A percentile compares a stretch with the other conserved stretches of the same genome.
phyloP scores from a whole-genome alignment of 1,284 basidiomycete genomes.

The Mixia osmundae region DNA sequence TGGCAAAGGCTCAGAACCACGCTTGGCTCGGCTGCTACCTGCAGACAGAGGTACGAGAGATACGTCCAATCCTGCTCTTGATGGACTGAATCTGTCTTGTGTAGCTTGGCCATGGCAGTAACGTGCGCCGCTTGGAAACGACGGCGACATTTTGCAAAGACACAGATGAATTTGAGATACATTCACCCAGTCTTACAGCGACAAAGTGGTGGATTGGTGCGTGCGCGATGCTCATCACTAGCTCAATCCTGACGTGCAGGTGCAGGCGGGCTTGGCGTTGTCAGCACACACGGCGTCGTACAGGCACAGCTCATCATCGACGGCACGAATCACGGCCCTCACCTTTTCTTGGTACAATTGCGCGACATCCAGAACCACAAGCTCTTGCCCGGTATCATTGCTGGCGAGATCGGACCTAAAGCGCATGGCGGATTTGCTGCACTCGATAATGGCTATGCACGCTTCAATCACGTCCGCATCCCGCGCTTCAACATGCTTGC shows the following conservation, averaged over 20 bases:
- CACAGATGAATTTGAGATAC: slow-evolving; percentile 42
- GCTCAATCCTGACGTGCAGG: too few species aligned
- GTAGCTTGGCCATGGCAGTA: slow-evolving; percentile 46
- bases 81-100: neutral
- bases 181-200: slow-evolving; percentile 47
- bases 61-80: too few species aligned
- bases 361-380: slow-evolving; percentile 37
- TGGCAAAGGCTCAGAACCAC: too few species aligned
- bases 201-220: slow-evolving; percentile 66
- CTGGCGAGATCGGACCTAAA: slow-evolving; percentile 60
- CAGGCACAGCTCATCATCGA: slow-evolving; percentile 50
- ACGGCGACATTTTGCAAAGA: slow-evolving; percentile 45
- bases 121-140: slow-evolving; percentile 42
- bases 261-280: slow-evolving; percentile 44
- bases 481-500: slow-evolving; percentile 51
- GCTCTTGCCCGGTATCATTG: slow-evolving; percentile 36
- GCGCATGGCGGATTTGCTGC: slow-evolving; percentile 32
- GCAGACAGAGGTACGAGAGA: too few species aligned
- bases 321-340: slow-evolving; percentile 43
- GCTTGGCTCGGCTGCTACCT: too few species aligned
- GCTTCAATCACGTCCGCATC: slow-evolving; percentile 45
- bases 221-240: too few species aligned
- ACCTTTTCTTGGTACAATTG: slow-evolving; percentile 34
- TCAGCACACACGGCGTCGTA: slow-evolving; percentile 50
- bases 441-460: slow-evolving; percentile 40